Percentiles rank a stretch among this genome's conserved stretches.
Evolutionary conservation across 257 asterid genomes (phyloP).

Genomic region (Plantago elongata): DNA sequence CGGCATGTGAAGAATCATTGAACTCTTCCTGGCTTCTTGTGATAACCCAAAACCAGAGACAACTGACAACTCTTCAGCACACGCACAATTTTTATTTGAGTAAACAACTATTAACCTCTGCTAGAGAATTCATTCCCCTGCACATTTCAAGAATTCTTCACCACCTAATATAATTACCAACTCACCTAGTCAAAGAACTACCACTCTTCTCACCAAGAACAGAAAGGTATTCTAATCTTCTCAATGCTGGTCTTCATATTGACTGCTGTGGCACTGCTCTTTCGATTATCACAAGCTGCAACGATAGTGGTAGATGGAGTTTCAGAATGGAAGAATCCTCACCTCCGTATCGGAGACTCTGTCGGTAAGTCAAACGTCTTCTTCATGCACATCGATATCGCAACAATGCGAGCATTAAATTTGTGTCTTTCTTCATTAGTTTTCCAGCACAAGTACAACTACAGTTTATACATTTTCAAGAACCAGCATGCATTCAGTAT

Average conservation of each 20-base stretch:
- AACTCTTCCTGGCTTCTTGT: slow-evolving; percentile 25
- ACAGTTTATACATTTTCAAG: slow-evolving; percentile 85
- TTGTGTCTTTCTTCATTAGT: slow-evolving; percentile 4
- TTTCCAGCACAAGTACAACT: slow-evolving; percentile 54
- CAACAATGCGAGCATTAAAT: not conserved
- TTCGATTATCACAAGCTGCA: slow-evolving; percentile 41
- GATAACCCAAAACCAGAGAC: slow-evolving; percentile 36
- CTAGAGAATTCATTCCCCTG: not conserved
- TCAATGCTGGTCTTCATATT: slow-evolving; percentile 28
- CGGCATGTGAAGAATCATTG: slow-evolving; percentile 23
- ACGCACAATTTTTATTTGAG: not conserved
- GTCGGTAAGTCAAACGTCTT: slow-evolving; percentile 51
- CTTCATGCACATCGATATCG: not conserved
- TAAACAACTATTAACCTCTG: too few species aligned
- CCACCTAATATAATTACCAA: not conserved
- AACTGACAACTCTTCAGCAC: slow-evolving; percentile 40
- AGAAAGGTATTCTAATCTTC: slow-evolving; percentile 23
- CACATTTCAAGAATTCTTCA: not conserved
- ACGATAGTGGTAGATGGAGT: slow-evolving; percentile 74
- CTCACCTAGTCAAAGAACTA: not conserved
- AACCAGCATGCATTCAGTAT: slow-evolving; percentile 52
- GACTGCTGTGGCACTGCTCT: slow-evolving; percentile 20
- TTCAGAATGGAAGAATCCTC: slow-evolving; percentile 71
- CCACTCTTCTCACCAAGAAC: slow-evolving; percentile 6
- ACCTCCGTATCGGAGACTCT: slow-evolving; percentile 64